Evolutionary conservation across 306 rosid genomes (phyloP), one percentile per base, ranked within the genome.

Genomic region (Astragalus glycyphyllos): DNA sequence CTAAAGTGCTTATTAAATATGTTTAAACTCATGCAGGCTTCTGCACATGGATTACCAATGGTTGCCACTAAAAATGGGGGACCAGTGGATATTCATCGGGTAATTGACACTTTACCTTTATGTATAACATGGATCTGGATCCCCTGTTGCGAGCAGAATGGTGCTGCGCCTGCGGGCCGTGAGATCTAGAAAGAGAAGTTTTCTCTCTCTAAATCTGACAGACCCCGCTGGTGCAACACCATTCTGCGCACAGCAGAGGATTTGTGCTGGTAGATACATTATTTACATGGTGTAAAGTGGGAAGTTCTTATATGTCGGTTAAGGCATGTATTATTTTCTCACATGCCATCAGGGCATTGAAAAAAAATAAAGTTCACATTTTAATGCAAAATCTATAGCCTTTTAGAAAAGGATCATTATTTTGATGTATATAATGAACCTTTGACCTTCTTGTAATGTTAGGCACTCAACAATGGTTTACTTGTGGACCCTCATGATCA

Each of bases 21-120:
- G 29, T 23, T 75, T 44, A 75, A 68, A 63, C 61, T 69, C 83
- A 42, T 76, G 71, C 83, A 92, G 98, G 98, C 98, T 40, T 90
- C 98, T n/a, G 98, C 98, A 4, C 96, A 92, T 26, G 96, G 98
- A 31, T 89, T 92, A 68, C 98, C 98, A 8, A 80, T 84, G 92
- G 98, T 92, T 77, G 96, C 96, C 74, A 92, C 96, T 0, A 87
- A 87, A 80, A 92, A 92, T 34, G 98, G 98, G 12, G 98, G 98
- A 65, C 98, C 98, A 4, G 98, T 92, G 31, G 98, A 92, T 83
- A 92, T 92, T 78, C 77, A 89, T 69, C 81, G 75, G 90, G 98
- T 92, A 87, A 83, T 66, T 54, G 72, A 66, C 31, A 23, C 34
- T 11, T 57, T 48, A 17, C 35, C 35, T 49, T 11, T 69, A 15